Conservation (phyloP, 208 protist genomes). For the Angomonas deanei region DNA sequence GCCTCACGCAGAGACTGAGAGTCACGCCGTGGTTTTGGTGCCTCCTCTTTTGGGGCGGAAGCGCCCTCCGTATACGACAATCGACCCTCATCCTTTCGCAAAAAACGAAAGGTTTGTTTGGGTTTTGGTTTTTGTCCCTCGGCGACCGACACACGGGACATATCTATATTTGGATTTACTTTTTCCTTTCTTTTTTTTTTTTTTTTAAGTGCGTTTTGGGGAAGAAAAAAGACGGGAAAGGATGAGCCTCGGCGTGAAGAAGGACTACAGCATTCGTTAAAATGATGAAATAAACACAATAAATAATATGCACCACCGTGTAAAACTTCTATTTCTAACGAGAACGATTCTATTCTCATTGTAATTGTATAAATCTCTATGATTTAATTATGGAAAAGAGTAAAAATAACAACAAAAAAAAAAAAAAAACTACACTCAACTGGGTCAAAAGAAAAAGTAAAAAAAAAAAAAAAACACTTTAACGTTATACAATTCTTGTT, state of each 20-base stretch:
- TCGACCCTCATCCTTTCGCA: slow-evolving; percentile 72
- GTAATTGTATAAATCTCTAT: background rate
- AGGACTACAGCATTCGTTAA: slow-evolving; percentile 2
- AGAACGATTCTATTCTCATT: background rate
- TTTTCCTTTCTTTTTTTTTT: background rate
- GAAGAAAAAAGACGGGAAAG: slow-evolving; percentile 8
- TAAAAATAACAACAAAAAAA: background rate
- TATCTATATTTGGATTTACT: background rate
- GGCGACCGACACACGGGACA: slow-evolving; percentile 54
- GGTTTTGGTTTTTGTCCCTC: slow-evolving; percentile 65
- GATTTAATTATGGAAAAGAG: background rate
- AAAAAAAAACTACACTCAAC: background rate
- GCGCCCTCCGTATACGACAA: slow-evolving; percentile 57
- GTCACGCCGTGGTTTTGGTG: slow-evolving; percentile 22
- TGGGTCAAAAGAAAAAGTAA: slow-evolving; percentile 4
- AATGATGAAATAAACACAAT: slow-evolving; percentile 14
- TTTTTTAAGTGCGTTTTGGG: background rate
- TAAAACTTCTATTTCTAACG: background rate
- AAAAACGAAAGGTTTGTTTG: slow-evolving; percentile 75
- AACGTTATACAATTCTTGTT: slow-evolving; percentile 3
- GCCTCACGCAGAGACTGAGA: slow-evolving; percentile 73
- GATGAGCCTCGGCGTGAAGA: slow-evolving; percentile 3
- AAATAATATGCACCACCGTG: background rate
- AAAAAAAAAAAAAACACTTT: background rate
- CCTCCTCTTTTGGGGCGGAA: slow-evolving; percentile 3